These are phyloP conservation scores for Brasenia schreberi DNA, from an alignment of 164 flowering plant genomes.

Conservation along the genomic window DNA sequence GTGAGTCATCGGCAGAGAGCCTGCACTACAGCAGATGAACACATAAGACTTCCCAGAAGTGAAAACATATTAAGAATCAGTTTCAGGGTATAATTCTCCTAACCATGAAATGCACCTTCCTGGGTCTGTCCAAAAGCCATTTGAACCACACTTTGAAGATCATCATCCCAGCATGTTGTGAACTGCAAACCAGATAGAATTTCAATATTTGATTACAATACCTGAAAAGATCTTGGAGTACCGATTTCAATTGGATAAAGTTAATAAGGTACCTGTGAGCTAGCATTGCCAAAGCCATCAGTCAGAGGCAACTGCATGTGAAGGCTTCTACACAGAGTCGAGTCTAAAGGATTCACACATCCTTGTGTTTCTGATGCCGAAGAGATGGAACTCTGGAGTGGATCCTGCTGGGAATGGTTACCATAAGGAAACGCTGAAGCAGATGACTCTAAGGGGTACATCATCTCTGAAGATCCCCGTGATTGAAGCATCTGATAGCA, in stretches of 20 bases:
- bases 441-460: slow-evolving; percentile 34
- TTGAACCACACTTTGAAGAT: slow-evolving; percentile 75
- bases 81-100: too few species aligned
- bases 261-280: slow-evolving; percentile 38
- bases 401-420: slow-evolving; percentile 28
- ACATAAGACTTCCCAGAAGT: neutral
- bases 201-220: neutral
- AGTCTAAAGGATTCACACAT: slow-evolving; percentile 22
- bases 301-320: slow-evolving; percentile 31
- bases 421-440: slow-evolving; percentile 31
- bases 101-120: neutral
- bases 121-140: slow-evolving; percentile 63
- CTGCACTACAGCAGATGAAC: slow-evolving; percentile 20
- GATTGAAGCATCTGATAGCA: slow-evolving; percentile 40
- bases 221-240: too few species aligned
- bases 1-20: slow-evolving; percentile 34
- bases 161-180: slow-evolving; percentile 59
- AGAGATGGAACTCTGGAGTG: slow-evolving; percentile 17
- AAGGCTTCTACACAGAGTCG: slow-evolving; percentile 19
- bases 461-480: slow-evolving; percentile 24
- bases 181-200: slow-evolving; percentile 24
- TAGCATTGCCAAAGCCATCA: slow-evolving; percentile 31
- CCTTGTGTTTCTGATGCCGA: slow-evolving; percentile 26
- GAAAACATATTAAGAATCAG: neutral
- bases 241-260: too few species aligned